A percentile compares a stretch with the other conserved stretches of the same genome.
These are phyloP conservation scores for Populus pruinosa DNA, from an alignment of 345 rosid genomes.

Conservation along the genomic window DNA sequence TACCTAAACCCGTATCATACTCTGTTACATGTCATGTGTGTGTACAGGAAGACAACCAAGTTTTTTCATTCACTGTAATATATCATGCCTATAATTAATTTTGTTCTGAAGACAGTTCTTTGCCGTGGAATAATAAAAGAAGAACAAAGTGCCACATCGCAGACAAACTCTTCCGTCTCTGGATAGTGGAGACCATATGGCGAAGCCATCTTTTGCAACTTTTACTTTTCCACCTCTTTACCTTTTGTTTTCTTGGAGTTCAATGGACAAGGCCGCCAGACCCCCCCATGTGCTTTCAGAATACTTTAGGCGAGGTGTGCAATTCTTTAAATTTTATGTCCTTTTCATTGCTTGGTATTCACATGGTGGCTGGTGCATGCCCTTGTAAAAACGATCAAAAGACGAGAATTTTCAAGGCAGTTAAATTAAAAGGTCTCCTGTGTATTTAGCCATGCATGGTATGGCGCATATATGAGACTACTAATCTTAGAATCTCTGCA, in stretches of 20 bases:
- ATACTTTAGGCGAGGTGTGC: conserved; percentile 8
- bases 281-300: conserved; percentile 16
- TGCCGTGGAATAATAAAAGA: neutral
- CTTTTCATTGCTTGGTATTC: conserved; percentile 6
- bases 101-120: neutral
- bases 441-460: neutral
- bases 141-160: neutral
- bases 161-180: neutral
- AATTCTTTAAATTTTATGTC: neutral
- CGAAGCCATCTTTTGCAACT: neutral
- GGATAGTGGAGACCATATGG: conserved; percentile 4
- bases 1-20: too few relatives aligned
- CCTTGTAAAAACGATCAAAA: neutral
- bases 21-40: neutral
- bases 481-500: neutral
- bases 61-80: neutral
- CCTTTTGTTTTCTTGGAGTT: conserved; percentile 7
- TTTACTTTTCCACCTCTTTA: neutral
- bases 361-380: conserved; percentile 3
- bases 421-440: neutral
- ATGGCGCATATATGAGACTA: neutral
- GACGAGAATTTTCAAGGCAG: neutral
- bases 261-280: conserved; percentile 1
- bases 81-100: neutral
- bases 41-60: neutral